A percentile compares a stretch with the other conserved stretches of the same genome.
phyloP scores from a whole-genome alignment of 1,284 basidiomycete genomes.

The Xerocomus nothofagi region DNA sequence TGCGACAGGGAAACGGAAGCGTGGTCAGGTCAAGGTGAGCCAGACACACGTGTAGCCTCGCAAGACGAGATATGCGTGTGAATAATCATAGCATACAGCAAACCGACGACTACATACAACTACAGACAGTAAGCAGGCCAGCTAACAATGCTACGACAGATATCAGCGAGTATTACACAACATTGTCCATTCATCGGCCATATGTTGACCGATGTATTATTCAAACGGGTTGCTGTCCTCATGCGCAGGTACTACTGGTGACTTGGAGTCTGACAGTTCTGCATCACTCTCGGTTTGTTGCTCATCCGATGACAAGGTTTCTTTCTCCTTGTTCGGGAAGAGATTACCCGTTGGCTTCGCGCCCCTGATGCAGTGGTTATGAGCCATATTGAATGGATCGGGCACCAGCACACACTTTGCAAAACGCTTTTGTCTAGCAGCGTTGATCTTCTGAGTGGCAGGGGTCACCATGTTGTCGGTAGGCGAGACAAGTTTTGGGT shows the following conservation, averaged over 20 bases:
- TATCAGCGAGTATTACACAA: constrained; percentile 24
- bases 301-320: constrained; percentile 41
- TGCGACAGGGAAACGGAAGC: background rate
- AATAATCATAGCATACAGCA: constrained; percentile 29
- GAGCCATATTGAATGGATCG: constrained; percentile 4
- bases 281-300: constrained; percentile 35
- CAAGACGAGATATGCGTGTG: constrained; percentile 24
- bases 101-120: constrained; percentile 22
- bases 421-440: constrained; percentile 91
- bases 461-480: constrained; percentile 94
- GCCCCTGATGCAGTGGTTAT: constrained; percentile 40
- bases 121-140: constrained; percentile 34
- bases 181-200: constrained; percentile 7
- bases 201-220: constrained; percentile 1
- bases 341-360: constrained; percentile 58
- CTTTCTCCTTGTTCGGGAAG: constrained; percentile 46
- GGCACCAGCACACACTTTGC: constrained; percentile 61
- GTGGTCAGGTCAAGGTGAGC: background rate
- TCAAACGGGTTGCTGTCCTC: constrained; percentile 67
- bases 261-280: constrained; percentile 28
- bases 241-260: constrained; percentile 29
- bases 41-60: constrained; percentile 5
- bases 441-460: constrained; percentile 83
- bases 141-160: constrained; percentile 28
- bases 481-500: constrained; percentile 82